Conservation (phyloP, 306 rosid genomes). For the Coriaria nepalensis region DNA sequence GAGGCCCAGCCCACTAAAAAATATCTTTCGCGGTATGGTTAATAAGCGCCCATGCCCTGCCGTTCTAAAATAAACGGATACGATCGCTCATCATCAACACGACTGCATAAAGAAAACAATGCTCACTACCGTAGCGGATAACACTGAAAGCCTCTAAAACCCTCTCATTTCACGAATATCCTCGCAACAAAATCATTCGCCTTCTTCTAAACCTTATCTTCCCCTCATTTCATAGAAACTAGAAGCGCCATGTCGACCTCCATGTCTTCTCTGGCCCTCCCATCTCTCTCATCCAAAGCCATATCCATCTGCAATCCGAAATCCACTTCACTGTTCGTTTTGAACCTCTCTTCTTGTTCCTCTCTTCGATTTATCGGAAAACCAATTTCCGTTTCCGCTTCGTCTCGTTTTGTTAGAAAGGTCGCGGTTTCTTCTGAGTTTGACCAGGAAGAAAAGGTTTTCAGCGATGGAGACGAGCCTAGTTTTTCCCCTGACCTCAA, state of each 20-base stretch:
- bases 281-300: conserved; percentile 34
- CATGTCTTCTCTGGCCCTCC: conserved; percentile 47
- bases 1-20: too few relatives aligned
- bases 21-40: too few relatives aligned
- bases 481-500: conserved; percentile 43
- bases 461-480: conserved; percentile 19
- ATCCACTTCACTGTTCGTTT: conserved; percentile 20
- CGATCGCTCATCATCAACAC: too few relatives aligned
- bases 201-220: conserved; percentile 33
- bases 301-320: conserved; percentile 16
- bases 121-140: too few relatives aligned
- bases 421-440: conserved; percentile 55
- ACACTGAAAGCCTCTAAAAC: too few relatives aligned
- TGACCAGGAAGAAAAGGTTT: conserved; percentile 54
- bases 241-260: conserved; percentile 50
- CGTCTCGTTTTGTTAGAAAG: conserved; percentile 37
- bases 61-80: too few relatives aligned
- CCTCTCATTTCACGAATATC: too few relatives aligned
- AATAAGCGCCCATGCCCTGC: too few relatives aligned
- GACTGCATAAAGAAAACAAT: too few relatives aligned
- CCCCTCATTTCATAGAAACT: too few relatives aligned
- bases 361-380: conserved; percentile 13
- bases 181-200: too few relatives aligned
- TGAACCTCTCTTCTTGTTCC: conserved; percentile 12
- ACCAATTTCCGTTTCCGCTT: conserved; percentile 34